These are phyloP conservation scores for Mentha longifolia DNA, from an alignment of 257 asterid genomes.

Conservation along the genomic window DNA sequence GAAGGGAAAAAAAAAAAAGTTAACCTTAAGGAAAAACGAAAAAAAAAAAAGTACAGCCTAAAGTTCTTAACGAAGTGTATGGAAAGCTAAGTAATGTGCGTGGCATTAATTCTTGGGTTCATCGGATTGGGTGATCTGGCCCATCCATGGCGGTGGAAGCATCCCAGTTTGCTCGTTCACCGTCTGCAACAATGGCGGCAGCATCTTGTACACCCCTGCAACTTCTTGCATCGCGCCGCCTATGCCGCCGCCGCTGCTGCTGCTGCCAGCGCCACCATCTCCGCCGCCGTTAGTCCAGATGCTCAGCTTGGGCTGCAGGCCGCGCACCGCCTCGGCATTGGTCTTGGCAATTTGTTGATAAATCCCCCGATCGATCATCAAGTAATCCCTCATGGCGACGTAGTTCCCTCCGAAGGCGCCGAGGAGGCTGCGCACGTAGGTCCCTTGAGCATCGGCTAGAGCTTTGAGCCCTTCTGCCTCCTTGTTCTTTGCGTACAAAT, in stretches of 20 bases:
- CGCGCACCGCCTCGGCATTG: slow-evolving; percentile 55
- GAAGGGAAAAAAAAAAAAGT: too few species aligned
- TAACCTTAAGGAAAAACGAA: too few species aligned
- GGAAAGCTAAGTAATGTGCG: too few species aligned
- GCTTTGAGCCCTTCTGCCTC: slow-evolving; percentile 74
- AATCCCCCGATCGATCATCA: slow-evolving; percentile 65
- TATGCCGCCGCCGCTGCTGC: neutral
- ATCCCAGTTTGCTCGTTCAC: slow-evolving; percentile 78
- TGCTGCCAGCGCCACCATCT: neutral
- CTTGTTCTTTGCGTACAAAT: slow-evolving; percentile 54
- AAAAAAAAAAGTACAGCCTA: too few species aligned
- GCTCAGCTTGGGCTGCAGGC: slow-evolving; percentile 71
- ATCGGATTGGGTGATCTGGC: neutral
- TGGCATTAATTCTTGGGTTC: neutral
- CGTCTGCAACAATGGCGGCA: slow-evolving; percentile 67
- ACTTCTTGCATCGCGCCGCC: slow-evolving; percentile 54
- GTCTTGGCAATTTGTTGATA: slow-evolving; percentile 62
- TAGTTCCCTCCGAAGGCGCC: slow-evolving; percentile 65
- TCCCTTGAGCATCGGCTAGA: slow-evolving; percentile 70
- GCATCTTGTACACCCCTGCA: slow-evolving; percentile 60
- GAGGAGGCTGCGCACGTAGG: slow-evolving; percentile 45
- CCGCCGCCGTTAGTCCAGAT: slow-evolving; percentile 65
- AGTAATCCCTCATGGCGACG: slow-evolving; percentile 48
- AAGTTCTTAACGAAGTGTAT: too few species aligned
- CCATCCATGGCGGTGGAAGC: slow-evolving; percentile 74